These are phyloP conservation scores for Neofusicoccum kwambonambiense DNA, from an alignment of 2,329 filamentous ascomycete genomes.

Conservation along the genomic window DNA sequence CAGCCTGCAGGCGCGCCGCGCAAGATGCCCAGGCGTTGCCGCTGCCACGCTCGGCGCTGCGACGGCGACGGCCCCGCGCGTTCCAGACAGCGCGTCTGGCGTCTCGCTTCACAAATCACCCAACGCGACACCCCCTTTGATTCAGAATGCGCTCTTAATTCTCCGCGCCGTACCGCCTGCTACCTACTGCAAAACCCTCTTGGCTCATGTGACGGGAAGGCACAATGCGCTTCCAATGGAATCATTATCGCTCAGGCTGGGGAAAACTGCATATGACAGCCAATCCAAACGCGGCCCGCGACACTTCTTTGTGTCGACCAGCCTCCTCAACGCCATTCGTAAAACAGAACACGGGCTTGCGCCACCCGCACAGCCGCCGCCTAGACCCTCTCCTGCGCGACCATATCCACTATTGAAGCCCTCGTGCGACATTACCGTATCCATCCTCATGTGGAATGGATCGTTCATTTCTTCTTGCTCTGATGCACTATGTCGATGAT, in stretches of 20 bases:
- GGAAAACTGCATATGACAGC: conserved; percentile 1
- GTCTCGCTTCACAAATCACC: conserved; percentile 12
- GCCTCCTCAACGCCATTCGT: conserved; percentile 6
- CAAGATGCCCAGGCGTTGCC: too few species aligned
- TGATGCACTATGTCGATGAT: conserved; percentile 82
- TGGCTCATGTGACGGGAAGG: not conserved
- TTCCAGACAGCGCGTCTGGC: conserved; percentile 7
- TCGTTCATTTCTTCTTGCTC: conserved; percentile 44
- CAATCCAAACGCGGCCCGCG: not conserved
- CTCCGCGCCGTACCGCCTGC: not conserved
- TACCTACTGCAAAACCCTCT: not conserved
- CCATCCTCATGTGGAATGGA: not conserved
- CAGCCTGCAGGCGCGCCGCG: not conserved
- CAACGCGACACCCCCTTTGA: conserved; percentile 10
- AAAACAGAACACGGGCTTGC: conserved; percentile 1
- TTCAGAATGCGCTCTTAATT: conserved; percentile 10
- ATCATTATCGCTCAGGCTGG: not conserved
- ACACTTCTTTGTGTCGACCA: conserved; percentile 1
- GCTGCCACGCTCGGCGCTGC: not conserved
- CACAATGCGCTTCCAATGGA: not conserved
- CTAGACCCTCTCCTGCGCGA: not conserved
- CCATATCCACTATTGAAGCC: too few species aligned
- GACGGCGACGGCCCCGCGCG: not conserved
- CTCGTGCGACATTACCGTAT: conserved; percentile 10
- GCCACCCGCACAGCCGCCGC: not conserved